phyloP scores from a whole-genome alignment of 208 protist genomes.

The Crithidia thermophila region DNA sequence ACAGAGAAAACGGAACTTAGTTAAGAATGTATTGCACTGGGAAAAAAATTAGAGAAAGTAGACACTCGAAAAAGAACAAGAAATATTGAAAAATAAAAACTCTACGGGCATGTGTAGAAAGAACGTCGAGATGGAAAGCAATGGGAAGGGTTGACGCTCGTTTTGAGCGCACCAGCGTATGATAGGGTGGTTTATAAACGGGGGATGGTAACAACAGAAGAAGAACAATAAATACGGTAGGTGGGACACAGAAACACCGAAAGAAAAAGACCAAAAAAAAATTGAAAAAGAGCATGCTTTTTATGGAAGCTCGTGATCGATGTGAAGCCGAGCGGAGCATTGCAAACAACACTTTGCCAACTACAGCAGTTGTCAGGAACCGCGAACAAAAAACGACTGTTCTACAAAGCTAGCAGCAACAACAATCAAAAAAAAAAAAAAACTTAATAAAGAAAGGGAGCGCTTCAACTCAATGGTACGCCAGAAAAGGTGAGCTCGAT shows the following conservation, averaged over 20 bases:
- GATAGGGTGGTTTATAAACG: background rate
- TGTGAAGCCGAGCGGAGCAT: no score
- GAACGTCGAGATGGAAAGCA: background rate
- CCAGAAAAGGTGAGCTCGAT: conserved; percentile 2
- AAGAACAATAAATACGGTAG: background rate
- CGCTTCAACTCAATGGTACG: background rate
- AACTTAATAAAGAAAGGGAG: background rate
- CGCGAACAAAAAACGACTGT: no score
- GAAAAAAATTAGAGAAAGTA: background rate
- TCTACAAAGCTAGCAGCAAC: no score
- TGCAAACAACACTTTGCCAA: no score
- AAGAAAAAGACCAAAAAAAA: background rate
- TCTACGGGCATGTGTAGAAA: background rate
- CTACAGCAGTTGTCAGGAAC: no score
- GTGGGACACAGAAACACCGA: no score
- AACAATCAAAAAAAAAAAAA: background rate
- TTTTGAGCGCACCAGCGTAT: background rate
- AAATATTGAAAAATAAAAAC: background rate
- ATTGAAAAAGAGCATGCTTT: background rate
- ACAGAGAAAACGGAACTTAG: background rate
- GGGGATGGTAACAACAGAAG: background rate
- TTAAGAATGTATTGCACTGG: background rate
- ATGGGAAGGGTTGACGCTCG: background rate
- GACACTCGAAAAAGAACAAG: background rate
- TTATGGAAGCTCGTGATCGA: no score